Percentiles rank a stretch among this genome's conserved stretches.
Conservation (phyloP, 2,329 filamentous ascomycete species). For the Colletotrichum gloeosporioides region DNA sequence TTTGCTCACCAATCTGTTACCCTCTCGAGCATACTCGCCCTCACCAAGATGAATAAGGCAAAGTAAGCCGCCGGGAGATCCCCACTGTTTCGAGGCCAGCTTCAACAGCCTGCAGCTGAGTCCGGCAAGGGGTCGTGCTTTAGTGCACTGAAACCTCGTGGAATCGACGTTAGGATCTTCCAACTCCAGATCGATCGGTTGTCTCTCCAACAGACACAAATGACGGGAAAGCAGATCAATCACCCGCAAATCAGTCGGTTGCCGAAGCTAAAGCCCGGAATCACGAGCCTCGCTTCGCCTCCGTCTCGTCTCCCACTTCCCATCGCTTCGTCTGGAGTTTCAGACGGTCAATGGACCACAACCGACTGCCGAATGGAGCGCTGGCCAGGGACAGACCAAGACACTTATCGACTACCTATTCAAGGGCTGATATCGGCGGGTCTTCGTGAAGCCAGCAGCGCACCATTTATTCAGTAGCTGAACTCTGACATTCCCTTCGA, state of each 20-base stretch:
- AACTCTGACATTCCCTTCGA: not conserved
- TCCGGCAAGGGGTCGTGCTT: not conserved
- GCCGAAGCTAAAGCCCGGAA: not conserved
- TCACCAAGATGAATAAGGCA: not conserved
- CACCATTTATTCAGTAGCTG: not conserved
- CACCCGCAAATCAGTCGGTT: not conserved
- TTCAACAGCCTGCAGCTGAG: not conserved
- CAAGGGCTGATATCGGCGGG: not conserved
- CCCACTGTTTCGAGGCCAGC: not conserved
- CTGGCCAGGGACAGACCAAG: not conserved
- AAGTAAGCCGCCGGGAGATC: not conserved
- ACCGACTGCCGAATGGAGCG: not conserved
- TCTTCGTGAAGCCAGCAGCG: not conserved
- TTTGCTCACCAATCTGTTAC: not conserved
- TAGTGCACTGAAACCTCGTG: not conserved
- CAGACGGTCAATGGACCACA: not conserved
- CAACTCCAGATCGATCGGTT: slow-evolving; percentile 2
- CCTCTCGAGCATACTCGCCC: not conserved
- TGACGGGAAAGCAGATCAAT: not conserved
- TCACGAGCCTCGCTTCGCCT: not conserved
- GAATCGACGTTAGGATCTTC: not conserved
- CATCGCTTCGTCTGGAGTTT: not conserved
- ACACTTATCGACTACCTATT: not conserved
- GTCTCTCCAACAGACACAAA: not conserved
- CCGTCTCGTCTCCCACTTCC: not conserved